Base-by-base conservation (phyloP, 1,284 basidiomycete genomes). In the Leucocoprinus gongylophorus region DNA sequence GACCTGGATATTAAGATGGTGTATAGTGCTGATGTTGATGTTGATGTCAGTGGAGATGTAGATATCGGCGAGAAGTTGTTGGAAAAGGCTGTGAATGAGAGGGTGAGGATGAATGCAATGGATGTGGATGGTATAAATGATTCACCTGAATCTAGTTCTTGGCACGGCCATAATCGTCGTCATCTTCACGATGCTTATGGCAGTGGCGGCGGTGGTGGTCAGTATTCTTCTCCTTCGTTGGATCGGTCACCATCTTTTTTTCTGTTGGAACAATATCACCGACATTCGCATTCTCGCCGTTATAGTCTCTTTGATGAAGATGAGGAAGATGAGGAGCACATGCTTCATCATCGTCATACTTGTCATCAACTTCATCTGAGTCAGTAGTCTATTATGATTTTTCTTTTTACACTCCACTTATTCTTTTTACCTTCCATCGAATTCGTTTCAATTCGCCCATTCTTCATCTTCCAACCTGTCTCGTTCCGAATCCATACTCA, bases 291-390 rank as follows among this genome's bases (percentile, higher is more conserved):
- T 37, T 17, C 35, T 17, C 35, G 15, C 32, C 10, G 9, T 15
- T 8, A 15, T 33, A 10, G 32, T 33, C 9, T 33, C 32, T 12
- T 33, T 15, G 32, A 33, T 15, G 32, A 33, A 10, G 32, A 33
- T 12, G 32, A 78, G 2, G 80, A 81, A 58, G 79, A 81, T 58
- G 79, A 77, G 13, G 79, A 79, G 60, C 75, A 79, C 9, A 83
- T 84, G 79, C 64, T 84, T 54, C 81, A 33, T 5, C 35, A 37
- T n/a, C 10, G 17, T 4, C 35, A 37, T 37, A 13, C 13, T 7
- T n/a, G 17, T 17, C 35, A 37, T n/a, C 35, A 37, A 15, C 35
- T 17, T 37, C 35, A 82, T 61, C 79, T 82, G 65, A 80, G 81
- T 83, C 47, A 26, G 75, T 55, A 26, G 33, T 21, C 32, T 37